Evolutionary conservation across 139 green algal species (phyloP).

Genomic region (Desmodesmus armatus): DNA sequence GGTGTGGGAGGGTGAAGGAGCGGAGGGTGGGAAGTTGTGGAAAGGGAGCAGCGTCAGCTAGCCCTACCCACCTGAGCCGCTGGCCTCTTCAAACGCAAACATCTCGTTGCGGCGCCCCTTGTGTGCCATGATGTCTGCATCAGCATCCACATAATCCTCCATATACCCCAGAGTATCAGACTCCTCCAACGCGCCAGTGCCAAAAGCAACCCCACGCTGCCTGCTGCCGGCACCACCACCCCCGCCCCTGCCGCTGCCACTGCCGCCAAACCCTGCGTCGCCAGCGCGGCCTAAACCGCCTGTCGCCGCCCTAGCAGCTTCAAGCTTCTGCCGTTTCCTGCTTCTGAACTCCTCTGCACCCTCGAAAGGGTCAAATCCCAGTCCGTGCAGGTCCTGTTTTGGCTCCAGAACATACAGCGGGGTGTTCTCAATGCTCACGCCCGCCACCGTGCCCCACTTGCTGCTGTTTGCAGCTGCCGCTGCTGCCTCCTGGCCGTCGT

Average conservation of each 20-base stretch:
- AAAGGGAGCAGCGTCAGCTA: no score
- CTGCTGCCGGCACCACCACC: slow-evolving; percentile 53
- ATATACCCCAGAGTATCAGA: slow-evolving; percentile 63
- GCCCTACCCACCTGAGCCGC: slow-evolving; percentile 40
- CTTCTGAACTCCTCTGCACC: slow-evolving; percentile 88
- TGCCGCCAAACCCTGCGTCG: background rate
- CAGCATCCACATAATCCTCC: slow-evolving; percentile 77
- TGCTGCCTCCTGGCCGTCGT: background rate
- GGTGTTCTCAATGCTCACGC: slow-evolving; percentile 79
- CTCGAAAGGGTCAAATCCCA: slow-evolving; percentile 95
- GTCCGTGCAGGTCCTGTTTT: slow-evolving; percentile 87
- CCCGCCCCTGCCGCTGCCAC: background rate
- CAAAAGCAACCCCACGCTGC: slow-evolving; percentile 85
- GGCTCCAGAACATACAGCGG: slow-evolving; percentile 76
- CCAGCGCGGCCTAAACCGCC: background rate
- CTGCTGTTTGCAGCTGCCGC: slow-evolving; percentile 37
- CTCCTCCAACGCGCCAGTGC: slow-evolving; percentile 84
- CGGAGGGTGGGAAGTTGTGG: no score
- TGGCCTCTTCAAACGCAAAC: slow-evolving; percentile 52
- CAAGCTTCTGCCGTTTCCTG: slow-evolving; percentile 54
- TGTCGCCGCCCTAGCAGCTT: slow-evolving; percentile 2
- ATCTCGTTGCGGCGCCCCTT: slow-evolving; percentile 34
- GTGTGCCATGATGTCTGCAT: slow-evolving; percentile 20
- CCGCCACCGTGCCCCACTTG: slow-evolving; percentile 71
- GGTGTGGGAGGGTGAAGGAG: no score